A percentile compares a stretch with the other conserved stretches of the same genome.
Conservation (phyloP, 495 filamentous ascomycete species). For the Tuber magnatum region DNA sequence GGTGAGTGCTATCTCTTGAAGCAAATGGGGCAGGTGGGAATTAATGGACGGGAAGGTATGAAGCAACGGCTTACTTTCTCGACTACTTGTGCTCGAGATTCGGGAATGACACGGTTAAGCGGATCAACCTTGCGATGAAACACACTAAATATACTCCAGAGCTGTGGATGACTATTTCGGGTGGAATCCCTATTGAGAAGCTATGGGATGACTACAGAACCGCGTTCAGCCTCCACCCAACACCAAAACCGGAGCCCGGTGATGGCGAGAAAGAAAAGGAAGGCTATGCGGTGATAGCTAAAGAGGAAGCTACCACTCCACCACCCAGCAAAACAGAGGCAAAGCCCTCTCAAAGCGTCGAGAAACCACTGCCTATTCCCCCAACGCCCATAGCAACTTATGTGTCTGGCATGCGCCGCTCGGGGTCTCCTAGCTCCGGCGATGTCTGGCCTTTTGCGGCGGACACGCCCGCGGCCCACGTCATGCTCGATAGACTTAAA, state of each 20-base stretch:
- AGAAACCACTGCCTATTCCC: background rate
- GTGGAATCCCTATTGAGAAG: constrained; percentile 56
- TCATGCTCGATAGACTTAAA: constrained; percentile 1
- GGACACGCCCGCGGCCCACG: background rate
- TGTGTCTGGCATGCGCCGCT: background rate
- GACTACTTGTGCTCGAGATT: constrained; percentile 61
- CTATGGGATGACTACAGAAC: constrained; percentile 66
- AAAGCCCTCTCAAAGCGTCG: background rate
- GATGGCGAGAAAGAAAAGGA: constrained; percentile 8
- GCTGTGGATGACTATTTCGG: constrained; percentile 62
- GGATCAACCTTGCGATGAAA: constrained; percentile 65
- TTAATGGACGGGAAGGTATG: constrained; percentile 48
- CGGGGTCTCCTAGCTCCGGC: background rate
- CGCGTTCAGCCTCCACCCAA: constrained; percentile 13
- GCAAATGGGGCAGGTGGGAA: background rate
- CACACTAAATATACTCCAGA: constrained; percentile 52
- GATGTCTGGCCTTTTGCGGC: background rate
- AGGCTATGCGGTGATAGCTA: background rate
- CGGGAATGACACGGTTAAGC: constrained; percentile 63
- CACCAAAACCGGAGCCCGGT: background rate
- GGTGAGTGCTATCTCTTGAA: constrained; percentile 38
- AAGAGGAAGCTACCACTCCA: background rate
- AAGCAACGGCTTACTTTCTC: constrained; percentile 86
- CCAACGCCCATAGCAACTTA: background rate
- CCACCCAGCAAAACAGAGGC: background rate